Evolutionary conservation across 2,329 filamentous ascomycete species (phyloP).

Genomic region (Colletotrichum caudatum): DNA sequence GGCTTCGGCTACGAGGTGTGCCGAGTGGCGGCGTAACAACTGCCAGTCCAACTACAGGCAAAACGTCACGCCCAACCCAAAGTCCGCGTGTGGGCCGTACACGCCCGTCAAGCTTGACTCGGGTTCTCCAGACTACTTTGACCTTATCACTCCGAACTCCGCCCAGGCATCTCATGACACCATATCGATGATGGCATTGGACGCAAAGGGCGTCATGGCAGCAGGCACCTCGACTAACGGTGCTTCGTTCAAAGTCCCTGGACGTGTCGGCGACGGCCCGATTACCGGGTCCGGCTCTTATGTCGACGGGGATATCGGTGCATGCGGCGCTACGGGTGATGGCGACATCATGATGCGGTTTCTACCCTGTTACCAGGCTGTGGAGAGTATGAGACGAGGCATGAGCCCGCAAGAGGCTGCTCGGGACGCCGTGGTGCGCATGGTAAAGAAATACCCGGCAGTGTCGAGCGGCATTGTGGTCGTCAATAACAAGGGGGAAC

Average conservation of each 20-base stretch:
- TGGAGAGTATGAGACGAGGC: conserved; percentile 64
- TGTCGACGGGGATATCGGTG: conserved; percentile 65
- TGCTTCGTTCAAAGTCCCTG: conserved; percentile 65
- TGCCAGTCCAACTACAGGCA: conserved; percentile 66
- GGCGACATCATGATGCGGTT: conserved; percentile 70
- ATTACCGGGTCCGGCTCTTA: conserved; percentile 68
- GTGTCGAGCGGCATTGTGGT: conserved; percentile 64
- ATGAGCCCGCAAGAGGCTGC: conserved; percentile 62
- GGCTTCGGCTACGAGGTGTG: conserved; percentile 55
- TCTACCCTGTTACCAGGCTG: conserved; percentile 68
- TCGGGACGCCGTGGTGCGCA: conserved; percentile 62
- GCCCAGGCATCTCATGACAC: conserved; percentile 61
- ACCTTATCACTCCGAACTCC: conserved; percentile 39
- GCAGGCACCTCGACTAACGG: conserved; percentile 69
- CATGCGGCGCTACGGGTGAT: conserved; percentile 68
- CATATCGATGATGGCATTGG: conserved; percentile 64
- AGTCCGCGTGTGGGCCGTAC: conserved; percentile 61
- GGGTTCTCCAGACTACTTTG: conserved; percentile 39
- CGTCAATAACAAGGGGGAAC: conserved; percentile 60
- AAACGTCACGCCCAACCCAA: conserved; percentile 59
- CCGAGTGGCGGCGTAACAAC: conserved; percentile 54
- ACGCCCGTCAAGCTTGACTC: conserved; percentile 48
- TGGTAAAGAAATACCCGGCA: conserved; percentile 60
- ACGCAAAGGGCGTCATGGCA: conserved; percentile 60
- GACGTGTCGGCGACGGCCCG: conserved; percentile 67